Conservation (phyloP, 2,329 filamentous ascomycete species). For the Hymenoscyphus salicellus region DNA sequence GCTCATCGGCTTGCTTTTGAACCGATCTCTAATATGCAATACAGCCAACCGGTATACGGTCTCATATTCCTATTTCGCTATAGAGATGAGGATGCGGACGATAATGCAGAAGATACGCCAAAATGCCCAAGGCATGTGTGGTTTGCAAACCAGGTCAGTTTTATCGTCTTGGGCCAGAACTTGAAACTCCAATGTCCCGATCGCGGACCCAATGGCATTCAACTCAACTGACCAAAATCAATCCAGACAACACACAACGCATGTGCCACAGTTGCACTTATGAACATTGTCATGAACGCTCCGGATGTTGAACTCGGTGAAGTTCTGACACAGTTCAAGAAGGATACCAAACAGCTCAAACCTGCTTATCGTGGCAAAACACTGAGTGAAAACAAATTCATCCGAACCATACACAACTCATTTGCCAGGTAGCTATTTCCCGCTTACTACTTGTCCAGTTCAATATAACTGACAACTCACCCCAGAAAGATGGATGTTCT, state of each 20-base stretch:
- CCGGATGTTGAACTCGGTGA: slow-evolving; percentile 63
- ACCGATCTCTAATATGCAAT: slow-evolving; percentile 22
- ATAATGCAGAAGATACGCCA: slow-evolving; percentile 49
- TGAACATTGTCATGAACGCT: slow-evolving; percentile 91
- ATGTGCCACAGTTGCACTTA: slow-evolving; percentile 86
- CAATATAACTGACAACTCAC: slow-evolving; percentile 3
- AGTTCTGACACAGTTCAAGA: slow-evolving; percentile 69
- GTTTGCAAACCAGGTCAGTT: slow-evolving; percentile 84
- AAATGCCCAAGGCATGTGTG: slow-evolving; percentile 67
- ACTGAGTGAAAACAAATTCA: slow-evolving; percentile 70
- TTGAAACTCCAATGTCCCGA: too few relatives aligned
- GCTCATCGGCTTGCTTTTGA: not conserved
- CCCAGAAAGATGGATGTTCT: slow-evolving; percentile 71
- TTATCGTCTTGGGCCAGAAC: not conserved
- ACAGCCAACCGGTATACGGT: slow-evolving; percentile 71
- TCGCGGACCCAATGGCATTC: not conserved
- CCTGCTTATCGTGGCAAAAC: slow-evolving; percentile 73
- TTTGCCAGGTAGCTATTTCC: slow-evolving; percentile 61
- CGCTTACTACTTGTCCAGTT: not conserved
- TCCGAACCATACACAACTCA: slow-evolving; percentile 82
- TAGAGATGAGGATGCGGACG: slow-evolving; percentile 45
- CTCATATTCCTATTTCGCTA: slow-evolving; percentile 87
- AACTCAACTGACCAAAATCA: not conserved
- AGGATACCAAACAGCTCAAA: slow-evolving; percentile 64
- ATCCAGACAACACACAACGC: slow-evolving; percentile 72